A percentile compares a stretch with the other conserved stretches of the same genome.
These are phyloP conservation scores for Pseudopediastrum boryanum DNA, from an alignment of 139 green algal species.

Conservation along the genomic window DNA sequence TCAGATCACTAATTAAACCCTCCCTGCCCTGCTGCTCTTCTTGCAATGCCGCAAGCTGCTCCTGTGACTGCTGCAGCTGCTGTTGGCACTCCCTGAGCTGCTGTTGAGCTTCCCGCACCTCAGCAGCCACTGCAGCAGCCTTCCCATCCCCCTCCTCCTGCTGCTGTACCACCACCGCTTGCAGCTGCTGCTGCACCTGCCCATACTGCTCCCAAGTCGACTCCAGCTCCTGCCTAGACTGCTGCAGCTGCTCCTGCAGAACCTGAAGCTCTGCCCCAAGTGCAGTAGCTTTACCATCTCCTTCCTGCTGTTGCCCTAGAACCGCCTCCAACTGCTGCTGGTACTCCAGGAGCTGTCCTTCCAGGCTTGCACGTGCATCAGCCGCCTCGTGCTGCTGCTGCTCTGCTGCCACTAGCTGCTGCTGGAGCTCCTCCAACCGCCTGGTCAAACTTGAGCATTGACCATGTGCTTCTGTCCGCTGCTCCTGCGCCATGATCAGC, in stretches of 20 bases:
- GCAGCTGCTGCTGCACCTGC: slow-evolving; percentile 8
- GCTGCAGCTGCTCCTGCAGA: not conserved
- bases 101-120: not conserved
- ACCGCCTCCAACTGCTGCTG: not conserved
- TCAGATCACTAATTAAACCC: not conserved
- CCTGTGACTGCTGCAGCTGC: not conserved
- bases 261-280: not conserved
- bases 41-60: not conserved
- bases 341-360: not conserved
- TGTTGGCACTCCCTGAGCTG: not conserved
- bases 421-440: not conserved
- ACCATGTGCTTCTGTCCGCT: not conserved
- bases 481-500: not conserved
- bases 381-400: not conserved
- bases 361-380: not conserved
- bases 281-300: not conserved
- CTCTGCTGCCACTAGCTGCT: not conserved
- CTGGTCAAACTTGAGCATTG: not conserved
- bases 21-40: not conserved
- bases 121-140: not conserved
- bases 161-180: not conserved
- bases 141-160: not conserved
- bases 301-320: not conserved
- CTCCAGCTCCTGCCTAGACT: not conserved
- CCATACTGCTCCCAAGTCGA: not conserved